A percentile compares a stretch with the other conserved stretches of the same genome.
Evolutionary conservation across 768 basidiomycete genomes (phyloP).

Genomic region (Lactarius hengduanensis): DNA sequence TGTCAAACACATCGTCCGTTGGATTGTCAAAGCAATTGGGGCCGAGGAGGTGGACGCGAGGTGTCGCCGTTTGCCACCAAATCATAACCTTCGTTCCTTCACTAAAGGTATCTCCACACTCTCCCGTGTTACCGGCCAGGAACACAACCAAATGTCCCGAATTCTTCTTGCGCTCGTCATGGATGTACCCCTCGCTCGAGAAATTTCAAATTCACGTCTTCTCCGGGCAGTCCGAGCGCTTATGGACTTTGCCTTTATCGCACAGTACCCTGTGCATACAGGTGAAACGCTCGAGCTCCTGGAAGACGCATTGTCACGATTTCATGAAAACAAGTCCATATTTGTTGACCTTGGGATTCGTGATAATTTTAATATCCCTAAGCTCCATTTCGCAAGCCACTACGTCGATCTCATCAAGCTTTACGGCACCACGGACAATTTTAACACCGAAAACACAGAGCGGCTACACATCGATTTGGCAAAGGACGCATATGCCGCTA

Average conservation of each 20-base stretch:
- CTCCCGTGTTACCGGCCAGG: constrained; percentile 37
- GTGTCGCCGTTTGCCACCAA: constrained; percentile 36
- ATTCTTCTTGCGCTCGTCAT: constrained; percentile 14
- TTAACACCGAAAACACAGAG: too few species aligned
- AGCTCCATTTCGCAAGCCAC: constrained; percentile 11
- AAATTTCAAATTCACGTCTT: constrained; percentile 11
- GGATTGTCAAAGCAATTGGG: constrained; percentile 34
- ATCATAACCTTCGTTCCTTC: constrained; percentile 39
- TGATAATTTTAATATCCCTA: constrained; percentile 31
- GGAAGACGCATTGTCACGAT: constrained; percentile 33
- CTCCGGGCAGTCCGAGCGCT: too few species aligned
- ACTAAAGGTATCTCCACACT: constrained; percentile 39
- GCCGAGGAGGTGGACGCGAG: constrained; percentile 40
- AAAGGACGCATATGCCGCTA: too few species aligned
- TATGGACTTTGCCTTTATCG: constrained; percentile 39
- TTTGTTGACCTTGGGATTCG: constrained; percentile 39
- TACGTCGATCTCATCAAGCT: constrained; percentile 3
- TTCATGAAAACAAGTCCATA: constrained; percentile 34
- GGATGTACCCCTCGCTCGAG: not conserved
- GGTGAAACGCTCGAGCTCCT: too few species aligned
- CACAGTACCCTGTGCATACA: constrained; percentile 36
- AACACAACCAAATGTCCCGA: constrained; percentile 37
- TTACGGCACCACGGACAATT: constrained; percentile 15
- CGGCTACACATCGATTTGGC: too few species aligned
- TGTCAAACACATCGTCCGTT: constrained; percentile 37